Evolutionary conservation across 768 basidiomycete genomes (phyloP).

Genomic region (Strobilomyces echinocephalus): DNA sequence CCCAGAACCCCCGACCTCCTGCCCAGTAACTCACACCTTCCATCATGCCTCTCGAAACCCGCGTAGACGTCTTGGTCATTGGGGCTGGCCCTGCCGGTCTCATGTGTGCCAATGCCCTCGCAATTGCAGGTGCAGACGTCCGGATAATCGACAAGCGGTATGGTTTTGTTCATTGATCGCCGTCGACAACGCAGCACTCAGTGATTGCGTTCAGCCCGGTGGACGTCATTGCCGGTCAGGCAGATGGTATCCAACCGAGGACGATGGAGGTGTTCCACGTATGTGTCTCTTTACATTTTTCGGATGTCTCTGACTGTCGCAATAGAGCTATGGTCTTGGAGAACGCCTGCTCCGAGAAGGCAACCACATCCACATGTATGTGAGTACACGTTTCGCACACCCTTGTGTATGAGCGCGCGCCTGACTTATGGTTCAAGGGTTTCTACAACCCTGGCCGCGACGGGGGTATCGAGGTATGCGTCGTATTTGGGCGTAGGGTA

Average conservation of each 20-base stretch:
- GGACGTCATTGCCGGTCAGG: conserved; percentile 44
- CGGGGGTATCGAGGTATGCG: conserved; percentile 58
- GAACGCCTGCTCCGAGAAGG: conserved; percentile 61
- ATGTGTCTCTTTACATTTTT: background rate
- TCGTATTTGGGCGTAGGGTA: background rate
- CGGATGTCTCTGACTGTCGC: background rate
- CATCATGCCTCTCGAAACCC: conserved; percentile 23
- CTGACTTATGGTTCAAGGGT: conserved; percentile 39
- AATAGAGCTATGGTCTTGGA: conserved; percentile 41
- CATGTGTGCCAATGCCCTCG: conserved; percentile 61
- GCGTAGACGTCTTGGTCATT: conserved; percentile 45
- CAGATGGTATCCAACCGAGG: conserved; percentile 53
- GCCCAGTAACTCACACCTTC: background rate
- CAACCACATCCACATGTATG: conserved; percentile 66
- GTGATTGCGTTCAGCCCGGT: conserved; percentile 29
- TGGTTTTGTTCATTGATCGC: background rate
- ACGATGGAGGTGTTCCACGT: conserved; percentile 54
- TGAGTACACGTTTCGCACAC: conserved; percentile 32
- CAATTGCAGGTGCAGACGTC: conserved; percentile 39
- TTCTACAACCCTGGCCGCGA: conserved; percentile 65
- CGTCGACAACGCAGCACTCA: background rate
- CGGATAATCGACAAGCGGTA: conserved; percentile 47
- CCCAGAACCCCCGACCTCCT: background rate
- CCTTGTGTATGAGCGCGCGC: background rate
- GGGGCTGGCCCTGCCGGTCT: conserved; percentile 55